Evolutionary conservation across 306 rosid genomes (phyloP).

Genomic region (Cucurbita pepo): DNA sequence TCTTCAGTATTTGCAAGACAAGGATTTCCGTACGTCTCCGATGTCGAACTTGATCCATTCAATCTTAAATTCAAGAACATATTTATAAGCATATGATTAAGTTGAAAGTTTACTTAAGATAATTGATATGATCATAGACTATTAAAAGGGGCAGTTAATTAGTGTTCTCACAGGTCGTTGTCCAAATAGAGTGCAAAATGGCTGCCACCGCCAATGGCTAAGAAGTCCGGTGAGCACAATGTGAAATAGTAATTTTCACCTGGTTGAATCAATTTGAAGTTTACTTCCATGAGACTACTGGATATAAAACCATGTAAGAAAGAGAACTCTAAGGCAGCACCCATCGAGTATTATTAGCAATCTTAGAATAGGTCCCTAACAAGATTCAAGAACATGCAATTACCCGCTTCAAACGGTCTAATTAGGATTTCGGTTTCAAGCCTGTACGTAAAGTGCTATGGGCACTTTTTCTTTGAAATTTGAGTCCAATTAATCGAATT

Average conservation of each 20-base stretch:
- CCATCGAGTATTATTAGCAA: not conserved
- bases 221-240: constrained; percentile 47
- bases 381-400: not conserved
- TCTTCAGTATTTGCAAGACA: constrained; percentile 81
- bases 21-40: constrained; percentile 83
- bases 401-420: too few relatives aligned
- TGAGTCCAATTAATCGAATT: too few relatives aligned
- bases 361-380: not conserved
- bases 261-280: constrained; percentile 16
- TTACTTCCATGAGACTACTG: not conserved
- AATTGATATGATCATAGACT: not conserved
- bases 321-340: not conserved
- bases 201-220: constrained; percentile 84
- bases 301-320: not conserved
- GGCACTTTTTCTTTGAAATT: too few relatives aligned
- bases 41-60: constrained; percentile 78
- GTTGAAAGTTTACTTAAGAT: not conserved
- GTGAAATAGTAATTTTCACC: constrained; percentile 84
- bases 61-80: constrained; percentile 24
- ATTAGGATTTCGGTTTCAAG: too few relatives aligned
- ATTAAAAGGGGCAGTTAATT: not conserved
- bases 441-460: too few relatives aligned
- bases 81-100: not conserved
- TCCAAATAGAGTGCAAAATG: constrained; percentile 84
- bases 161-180: constrained; percentile 63